phyloP scores from a whole-genome alignment of 163 green algal species.

The Scenedesmus sp. region DNA sequence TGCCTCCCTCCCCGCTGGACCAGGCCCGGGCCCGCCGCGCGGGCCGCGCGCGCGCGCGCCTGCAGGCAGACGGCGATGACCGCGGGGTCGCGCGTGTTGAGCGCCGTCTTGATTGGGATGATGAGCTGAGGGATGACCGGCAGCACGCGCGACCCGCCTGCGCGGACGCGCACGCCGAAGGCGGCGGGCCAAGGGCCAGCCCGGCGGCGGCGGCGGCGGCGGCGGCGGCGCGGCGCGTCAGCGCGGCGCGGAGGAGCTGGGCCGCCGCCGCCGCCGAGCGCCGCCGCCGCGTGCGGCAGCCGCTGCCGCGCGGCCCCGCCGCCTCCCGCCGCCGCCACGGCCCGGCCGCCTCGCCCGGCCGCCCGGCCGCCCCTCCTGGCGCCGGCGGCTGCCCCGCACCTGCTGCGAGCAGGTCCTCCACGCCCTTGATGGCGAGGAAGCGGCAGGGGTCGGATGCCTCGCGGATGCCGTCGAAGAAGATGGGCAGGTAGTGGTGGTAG shows the following conservation, averaged over 20 bases:
- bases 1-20: no score
- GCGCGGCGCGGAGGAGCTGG: no score
- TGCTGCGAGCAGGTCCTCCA: slow-evolving; percentile 84
- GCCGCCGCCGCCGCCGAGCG: no score
- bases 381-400: no score
- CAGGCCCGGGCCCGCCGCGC: no score
- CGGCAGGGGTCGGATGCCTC: slow-evolving; percentile 85
- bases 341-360: no score
- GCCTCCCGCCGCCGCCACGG: no score
- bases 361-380: no score
- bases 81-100: slow-evolving; percentile 86
- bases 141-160: slow-evolving; percentile 73
- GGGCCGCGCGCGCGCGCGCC: no score
- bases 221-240: not conserved
- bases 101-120: slow-evolving; percentile 93
- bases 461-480: slow-evolving; percentile 93
- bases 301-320: no score
- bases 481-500: slow-evolving; percentile 93
- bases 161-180: not conserved
- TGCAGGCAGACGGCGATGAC: slow-evolving; percentile 54
- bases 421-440: slow-evolving; percentile 85
- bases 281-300: no score
- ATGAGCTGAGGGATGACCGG: slow-evolving; percentile 93
- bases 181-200: not conserved
- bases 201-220: not conserved